These are phyloP conservation scores for Exophiala calicioides DNA, from an alignment of 2,329 filamentous ascomycete genomes.

Conservation along the genomic window DNA sequence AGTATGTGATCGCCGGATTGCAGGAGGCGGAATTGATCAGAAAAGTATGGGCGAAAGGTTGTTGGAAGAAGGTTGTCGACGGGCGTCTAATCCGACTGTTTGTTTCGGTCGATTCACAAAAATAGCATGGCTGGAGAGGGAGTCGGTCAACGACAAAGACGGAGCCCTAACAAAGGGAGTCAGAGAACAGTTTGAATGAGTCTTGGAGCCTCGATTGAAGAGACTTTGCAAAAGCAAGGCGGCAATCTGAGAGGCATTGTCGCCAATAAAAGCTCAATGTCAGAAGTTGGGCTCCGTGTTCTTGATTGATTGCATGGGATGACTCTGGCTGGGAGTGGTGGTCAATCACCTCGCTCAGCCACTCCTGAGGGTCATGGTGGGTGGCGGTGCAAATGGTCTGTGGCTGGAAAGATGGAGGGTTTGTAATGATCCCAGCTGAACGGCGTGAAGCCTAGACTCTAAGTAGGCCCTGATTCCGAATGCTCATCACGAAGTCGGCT, in stretches of 20 bases:
- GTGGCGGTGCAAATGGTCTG: neutral
- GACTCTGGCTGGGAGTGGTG: neutral
- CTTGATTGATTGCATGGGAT: conserved; percentile 20
- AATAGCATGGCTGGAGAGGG: conserved; percentile 26
- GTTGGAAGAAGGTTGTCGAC: neutral
- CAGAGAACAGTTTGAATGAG: conserved; percentile 4
- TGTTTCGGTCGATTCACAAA: conserved; percentile 4
- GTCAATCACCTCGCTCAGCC: conserved; percentile 14
- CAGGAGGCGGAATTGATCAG: neutral
- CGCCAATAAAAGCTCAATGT: conserved; percentile 24
- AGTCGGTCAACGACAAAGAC: conserved; percentile 25
- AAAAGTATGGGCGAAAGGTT: neutral
- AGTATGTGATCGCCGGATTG: neutral
- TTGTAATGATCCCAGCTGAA: neutral
- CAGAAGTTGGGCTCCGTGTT: conserved; percentile 21
- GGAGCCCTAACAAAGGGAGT: conserved; percentile 2
- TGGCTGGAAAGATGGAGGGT: too few species aligned
- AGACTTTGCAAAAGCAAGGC: conserved; percentile 14
- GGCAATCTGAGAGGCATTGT: conserved; percentile 21
- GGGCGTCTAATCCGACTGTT: conserved; percentile 4
- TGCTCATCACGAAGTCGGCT: too few species aligned
- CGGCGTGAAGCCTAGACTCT: too few species aligned
- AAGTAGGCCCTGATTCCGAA: too few species aligned
- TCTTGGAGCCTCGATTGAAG: conserved; percentile 12
- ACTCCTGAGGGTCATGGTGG: conserved; percentile 3